Evolutionary conservation across 2,329 filamentous ascomycete species (phyloP), one percentile per base, ranked within the genome.

Genomic region (Colletotrichum limetticola): DNA sequence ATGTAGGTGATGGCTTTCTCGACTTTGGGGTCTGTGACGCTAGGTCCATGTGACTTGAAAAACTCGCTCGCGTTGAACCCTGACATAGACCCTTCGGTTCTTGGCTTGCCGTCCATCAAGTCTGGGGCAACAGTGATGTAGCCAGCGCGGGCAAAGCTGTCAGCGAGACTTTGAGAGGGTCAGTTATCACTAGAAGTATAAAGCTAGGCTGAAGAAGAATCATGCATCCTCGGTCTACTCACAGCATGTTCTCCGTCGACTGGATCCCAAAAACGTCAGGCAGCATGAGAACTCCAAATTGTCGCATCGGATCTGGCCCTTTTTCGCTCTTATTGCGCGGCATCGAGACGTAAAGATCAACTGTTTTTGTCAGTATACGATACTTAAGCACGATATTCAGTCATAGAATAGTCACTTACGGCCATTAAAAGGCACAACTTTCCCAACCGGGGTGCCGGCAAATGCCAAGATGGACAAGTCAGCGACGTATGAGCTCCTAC

Each of bases 121-220:
- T 94, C 92, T 1, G 92, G 92, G 71, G 92, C 86, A 59, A 92
- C 83, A 70, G 88, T 87, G 60, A 92, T 85, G 82, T 93, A 94
- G 76, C 91, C 92, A 75, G 90, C 90, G 72, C 88, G 86, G 59
- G 92, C 92, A 80, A 90, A 91, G 76, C 90, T 87, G 83, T 94
- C 92, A 76, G 91, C 91, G 71, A 93, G 78, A 1, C 79, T 80
- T 30, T 26, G 2, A 14, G 16, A 1, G 16, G 11, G 37, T 69
- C 26, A 65, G 59, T 14, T 3, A 12, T 19, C 7, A 12, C 9
- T 7, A 19, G 2, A 8, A 3, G 37, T 16, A 42, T 16, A 6
- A 16, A 42, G 16, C 12, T 42, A 19, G 1, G 0, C 22, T 3
- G 6, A 16, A 11, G 30, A 3, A 11, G 30, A 1, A 8, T 28